Evolutionary conservation across 352 stramenopile species (phyloP).

Genomic region (Globisporangium mamillatum): DNA sequence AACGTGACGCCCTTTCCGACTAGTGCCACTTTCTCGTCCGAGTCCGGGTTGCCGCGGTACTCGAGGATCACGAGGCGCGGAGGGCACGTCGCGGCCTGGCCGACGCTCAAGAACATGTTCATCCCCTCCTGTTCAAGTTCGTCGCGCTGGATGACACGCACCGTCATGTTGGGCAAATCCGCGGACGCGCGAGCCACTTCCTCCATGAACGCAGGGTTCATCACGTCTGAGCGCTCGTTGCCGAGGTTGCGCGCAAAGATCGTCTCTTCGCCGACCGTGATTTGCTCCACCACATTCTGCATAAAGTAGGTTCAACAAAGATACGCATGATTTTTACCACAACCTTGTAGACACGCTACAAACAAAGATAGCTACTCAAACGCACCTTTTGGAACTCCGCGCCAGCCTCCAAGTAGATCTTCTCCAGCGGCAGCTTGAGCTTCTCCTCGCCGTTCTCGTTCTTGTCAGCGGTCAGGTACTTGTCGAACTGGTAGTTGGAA

Average conservation of each 20-base stretch:
- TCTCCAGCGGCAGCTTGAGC: constrained; percentile 59
- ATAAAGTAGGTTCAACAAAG: neutral
- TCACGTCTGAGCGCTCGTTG: constrained; percentile 78
- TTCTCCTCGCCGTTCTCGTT: constrained; percentile 62
- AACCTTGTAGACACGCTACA: neutral
- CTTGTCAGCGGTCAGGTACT: constrained; percentile 64
- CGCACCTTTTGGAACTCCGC: constrained; percentile 56
- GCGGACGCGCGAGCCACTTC: constrained; percentile 56
- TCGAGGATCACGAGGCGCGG: constrained; percentile 85
- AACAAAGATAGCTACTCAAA: no score
- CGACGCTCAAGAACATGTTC: constrained; percentile 85
- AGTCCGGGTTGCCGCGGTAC: constrained; percentile 68
- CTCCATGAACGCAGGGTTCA: constrained; percentile 82
- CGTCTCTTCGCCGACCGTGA: constrained; percentile 71
- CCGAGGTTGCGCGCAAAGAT: constrained; percentile 84
- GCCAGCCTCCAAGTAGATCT: constrained; percentile 57
- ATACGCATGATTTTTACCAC: neutral
- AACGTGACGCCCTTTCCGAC: constrained; percentile 95
- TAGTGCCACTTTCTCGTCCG: constrained; percentile 70
- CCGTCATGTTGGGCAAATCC: constrained; percentile 75
- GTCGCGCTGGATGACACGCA: constrained; percentile 74
- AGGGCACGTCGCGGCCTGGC: constrained; percentile 63
- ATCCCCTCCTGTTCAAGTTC: constrained; percentile 78
- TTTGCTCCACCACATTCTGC: constrained; percentile 61
- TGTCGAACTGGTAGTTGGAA: constrained; percentile 87